phyloP scores from a whole-genome alignment of 192 early-diverging fungal genomes.

The Haplosporangium gracile region DNA sequence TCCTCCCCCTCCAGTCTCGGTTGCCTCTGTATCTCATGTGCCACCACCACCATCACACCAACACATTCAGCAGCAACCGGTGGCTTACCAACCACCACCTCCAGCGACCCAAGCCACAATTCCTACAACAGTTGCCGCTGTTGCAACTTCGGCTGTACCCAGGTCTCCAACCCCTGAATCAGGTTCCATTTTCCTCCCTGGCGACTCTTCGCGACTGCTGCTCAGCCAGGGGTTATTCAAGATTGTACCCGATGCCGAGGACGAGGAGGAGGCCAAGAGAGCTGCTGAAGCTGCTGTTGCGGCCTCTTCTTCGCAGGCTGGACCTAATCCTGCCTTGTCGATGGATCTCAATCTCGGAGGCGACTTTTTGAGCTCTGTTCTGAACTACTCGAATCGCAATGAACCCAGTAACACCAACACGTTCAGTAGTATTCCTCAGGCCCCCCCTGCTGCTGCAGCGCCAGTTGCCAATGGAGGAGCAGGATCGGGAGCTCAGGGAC shows the following conservation, averaged over 20 bases:
- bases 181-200: constrained; percentile 27
- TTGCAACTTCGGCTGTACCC: not conserved
- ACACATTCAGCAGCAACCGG: not conserved
- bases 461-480: not conserved
- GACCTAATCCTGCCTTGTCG: not conserved
- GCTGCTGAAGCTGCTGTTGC: not conserved
- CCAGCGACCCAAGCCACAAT: not conserved
- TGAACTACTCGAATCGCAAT: constrained; percentile 35
- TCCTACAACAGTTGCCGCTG: not conserved
- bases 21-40: not conserved
- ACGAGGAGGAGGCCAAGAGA: constrained; percentile 32
- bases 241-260: constrained; percentile 50
- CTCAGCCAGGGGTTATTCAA: constrained; percentile 52
- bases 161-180: constrained; percentile 14
- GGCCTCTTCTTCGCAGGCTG: not conserved
- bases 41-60: not conserved
- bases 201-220: constrained; percentile 35
- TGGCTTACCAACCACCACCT: not conserved
- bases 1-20: not conserved
- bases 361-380: constrained; percentile 38
- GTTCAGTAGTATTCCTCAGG: not conserved
- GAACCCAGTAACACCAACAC: not conserved
- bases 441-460: not conserved
- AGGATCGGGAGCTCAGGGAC: not conserved
- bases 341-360: constrained; percentile 39